These are phyloP conservation scores for Apiospora phragmitis DNA, from an alignment of 2,329 filamentous ascomycete genomes.

Conservation along the genomic window DNA sequence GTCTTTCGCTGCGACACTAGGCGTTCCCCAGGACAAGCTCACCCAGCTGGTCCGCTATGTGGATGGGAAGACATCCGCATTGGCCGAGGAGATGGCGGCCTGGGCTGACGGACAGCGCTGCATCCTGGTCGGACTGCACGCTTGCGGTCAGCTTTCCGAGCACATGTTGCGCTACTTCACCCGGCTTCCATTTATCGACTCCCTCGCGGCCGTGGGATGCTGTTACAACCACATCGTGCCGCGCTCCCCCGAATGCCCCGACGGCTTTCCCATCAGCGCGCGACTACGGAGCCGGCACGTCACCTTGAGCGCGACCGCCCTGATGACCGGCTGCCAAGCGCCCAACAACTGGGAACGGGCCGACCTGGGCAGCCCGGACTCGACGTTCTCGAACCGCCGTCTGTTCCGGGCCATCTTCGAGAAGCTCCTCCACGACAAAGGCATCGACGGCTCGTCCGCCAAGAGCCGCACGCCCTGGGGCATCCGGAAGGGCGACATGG, in stretches of 20 bases:
- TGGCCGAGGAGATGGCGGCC: conserved; percentile 24
- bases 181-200: conserved; percentile 20
- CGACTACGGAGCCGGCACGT: conserved; percentile 24
- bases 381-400: conserved; percentile 26
- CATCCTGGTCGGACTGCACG: conserved; percentile 34
- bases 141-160: conserved; percentile 34
- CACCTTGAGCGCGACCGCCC: conserved; percentile 30
- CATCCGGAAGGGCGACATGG: conserved; percentile 30
- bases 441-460: conserved; percentile 15
- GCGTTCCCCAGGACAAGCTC: conserved; percentile 22
- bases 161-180: conserved; percentile 34
- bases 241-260: conserved; percentile 36
- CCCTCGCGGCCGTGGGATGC: conserved; percentile 31
- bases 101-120: conserved; percentile 30
- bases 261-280: conserved; percentile 39
- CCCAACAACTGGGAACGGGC: conserved; percentile 34
- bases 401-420: conserved; percentile 30
- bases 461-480: conserved; percentile 29
- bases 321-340: conserved; percentile 35
- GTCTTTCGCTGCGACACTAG: conserved; percentile 23
- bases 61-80: conserved; percentile 22
- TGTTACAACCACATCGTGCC: conserved; percentile 36
- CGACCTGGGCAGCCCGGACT: conserved; percentile 18
- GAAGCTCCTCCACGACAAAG: conserved; percentile 29
- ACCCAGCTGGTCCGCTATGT: conserved; percentile 29